These are phyloP conservation scores for Acanthochlamys bracteata DNA, from an alignment of 106 monocot species.

Conservation along the genomic window DNA sequence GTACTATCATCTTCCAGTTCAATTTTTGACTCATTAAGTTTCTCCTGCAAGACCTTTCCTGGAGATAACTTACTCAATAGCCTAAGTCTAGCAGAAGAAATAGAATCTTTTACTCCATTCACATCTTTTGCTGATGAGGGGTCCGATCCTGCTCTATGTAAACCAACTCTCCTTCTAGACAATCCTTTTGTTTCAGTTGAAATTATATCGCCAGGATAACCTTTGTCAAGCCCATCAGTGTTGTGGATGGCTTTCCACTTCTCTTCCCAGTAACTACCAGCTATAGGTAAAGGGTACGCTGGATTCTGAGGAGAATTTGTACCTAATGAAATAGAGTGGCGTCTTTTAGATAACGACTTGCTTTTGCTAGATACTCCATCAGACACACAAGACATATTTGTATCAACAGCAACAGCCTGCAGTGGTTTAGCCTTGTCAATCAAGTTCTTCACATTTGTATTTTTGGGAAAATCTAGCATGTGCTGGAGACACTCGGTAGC, in stretches of 20 bases:
- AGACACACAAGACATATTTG: constrained; percentile 10
- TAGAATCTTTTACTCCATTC: constrained; percentile 15
- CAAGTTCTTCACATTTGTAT: constrained; percentile 35
- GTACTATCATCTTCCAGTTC: neutral
- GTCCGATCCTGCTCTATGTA: constrained; percentile 39
- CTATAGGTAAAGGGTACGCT: constrained; percentile 9
- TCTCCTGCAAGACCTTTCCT: neutral
- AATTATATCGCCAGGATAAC: constrained; percentile 6
- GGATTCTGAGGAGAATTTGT: constrained; percentile 24
- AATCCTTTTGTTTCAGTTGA: constrained; percentile 8
- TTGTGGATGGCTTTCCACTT: constrained; percentile 57
- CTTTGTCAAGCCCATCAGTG: constrained; percentile 18
- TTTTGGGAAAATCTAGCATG: constrained; percentile 53
- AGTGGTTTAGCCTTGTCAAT: constrained; percentile 56
- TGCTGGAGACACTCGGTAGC: constrained; percentile 60
- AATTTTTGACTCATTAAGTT: constrained; percentile 2
- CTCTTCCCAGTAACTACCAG: constrained; percentile 72
- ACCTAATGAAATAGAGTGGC: constrained; percentile 19
- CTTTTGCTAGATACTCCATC: constrained; percentile 1
- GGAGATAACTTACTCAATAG: constrained; percentile 34
- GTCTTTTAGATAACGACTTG: constrained; percentile 8
- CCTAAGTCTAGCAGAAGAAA: constrained; percentile 22
- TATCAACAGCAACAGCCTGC: constrained; percentile 39
- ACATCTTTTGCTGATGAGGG: constrained; percentile 15
- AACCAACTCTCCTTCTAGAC: constrained; percentile 7